Base-by-base conservation (phyloP, 306 rosid genomes). In the Pyrus bretschneideri region DNA sequence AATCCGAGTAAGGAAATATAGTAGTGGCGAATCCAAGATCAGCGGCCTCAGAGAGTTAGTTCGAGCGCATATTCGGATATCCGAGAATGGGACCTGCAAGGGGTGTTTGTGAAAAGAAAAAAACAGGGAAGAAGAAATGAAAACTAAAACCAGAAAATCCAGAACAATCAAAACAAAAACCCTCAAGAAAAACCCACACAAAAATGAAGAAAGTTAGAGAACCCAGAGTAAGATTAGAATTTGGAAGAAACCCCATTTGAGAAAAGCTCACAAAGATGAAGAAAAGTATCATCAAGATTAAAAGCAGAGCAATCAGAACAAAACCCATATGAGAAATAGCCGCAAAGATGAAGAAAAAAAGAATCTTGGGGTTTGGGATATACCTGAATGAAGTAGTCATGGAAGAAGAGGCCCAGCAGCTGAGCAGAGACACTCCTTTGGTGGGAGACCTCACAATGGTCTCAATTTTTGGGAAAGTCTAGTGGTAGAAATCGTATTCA, bases 341-440 rank as follows among this genome's bases (percentile, higher is more conserved):
- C 31, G 9, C 27, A 69, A 6, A 60, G 55, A 54, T 4, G 11
- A 66, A 40, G 29, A 61, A 38, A n/a, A 42, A 30, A 45, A 73
- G 14, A 69, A 55, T 21, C 10, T 1, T 10, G 11, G 80, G 15
- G 62, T 9, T 57, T 25, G 23, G 11, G 65, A 8, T 35, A 35
- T 3, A 90, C 98, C 87, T 84, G 74, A 54, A 92, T 85, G 86
- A 95, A 92, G 89, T 97, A 95, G 11, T 92, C 97, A 33, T 90
- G 98, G 76, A 95, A 95, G 84, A 89, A 90, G 68, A 95, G 97
- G 58, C 96, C 89, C 12, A 92, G 86, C 21, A 95, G 83, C 72
- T 90, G 86, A 1, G 97, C 82, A 3, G 93, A 79, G 46, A 85
- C 81, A n/a, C 87, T 86, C 29, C 81, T 75, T 2, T 84, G 88